Conservation (phyloP, 1,284 basidiomycete species). For the Phlebopus sp. region DNA sequence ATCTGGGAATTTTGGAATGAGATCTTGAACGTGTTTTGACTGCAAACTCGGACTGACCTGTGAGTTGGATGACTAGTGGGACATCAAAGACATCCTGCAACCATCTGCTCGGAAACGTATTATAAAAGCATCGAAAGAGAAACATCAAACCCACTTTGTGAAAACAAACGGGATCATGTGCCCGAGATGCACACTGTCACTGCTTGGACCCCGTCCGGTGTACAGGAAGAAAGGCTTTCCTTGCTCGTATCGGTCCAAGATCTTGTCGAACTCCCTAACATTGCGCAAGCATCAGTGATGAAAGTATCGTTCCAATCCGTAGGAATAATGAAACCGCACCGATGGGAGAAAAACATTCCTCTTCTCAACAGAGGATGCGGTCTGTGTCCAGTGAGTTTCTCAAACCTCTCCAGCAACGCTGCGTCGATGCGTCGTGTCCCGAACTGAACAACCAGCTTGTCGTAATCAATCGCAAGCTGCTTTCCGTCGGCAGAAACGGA, state of each 20-base stretch:
- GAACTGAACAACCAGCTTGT: conserved; percentile 93
- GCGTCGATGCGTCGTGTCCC: conserved; percentile 84
- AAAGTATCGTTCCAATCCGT: not conserved
- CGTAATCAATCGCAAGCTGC: conserved; percentile 92
- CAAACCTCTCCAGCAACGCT: conserved; percentile 85
- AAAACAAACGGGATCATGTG: conserved; percentile 98
- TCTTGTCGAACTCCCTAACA: conserved; percentile 86
- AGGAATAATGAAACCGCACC: conserved; percentile 48
- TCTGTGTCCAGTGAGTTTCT: conserved; percentile 84
- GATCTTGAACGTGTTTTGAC: not conserved
- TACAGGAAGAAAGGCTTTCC: conserved; percentile 98
- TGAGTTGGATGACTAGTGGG: conserved; percentile 92
- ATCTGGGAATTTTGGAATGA: conserved; percentile 47
- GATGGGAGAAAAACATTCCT: conserved; percentile 97
- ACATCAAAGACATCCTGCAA: conserved; percentile 95
- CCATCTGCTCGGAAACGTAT: conserved; percentile 59
- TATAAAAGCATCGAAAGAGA: not conserved
- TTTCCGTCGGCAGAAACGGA: conserved; percentile 87
- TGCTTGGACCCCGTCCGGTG: conserved; percentile 95
- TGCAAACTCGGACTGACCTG: conserved; percentile 49
- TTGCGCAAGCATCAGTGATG: conserved; percentile 1
- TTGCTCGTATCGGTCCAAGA: conserved; percentile 94
- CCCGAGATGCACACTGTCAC: conserved; percentile 96
- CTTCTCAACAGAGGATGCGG: conserved; percentile 92
- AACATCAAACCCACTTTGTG: conserved; percentile 72